Conservation (phyloP, 352 stramenopile species). For the Globisporangium cylindrosporum region DNA sequence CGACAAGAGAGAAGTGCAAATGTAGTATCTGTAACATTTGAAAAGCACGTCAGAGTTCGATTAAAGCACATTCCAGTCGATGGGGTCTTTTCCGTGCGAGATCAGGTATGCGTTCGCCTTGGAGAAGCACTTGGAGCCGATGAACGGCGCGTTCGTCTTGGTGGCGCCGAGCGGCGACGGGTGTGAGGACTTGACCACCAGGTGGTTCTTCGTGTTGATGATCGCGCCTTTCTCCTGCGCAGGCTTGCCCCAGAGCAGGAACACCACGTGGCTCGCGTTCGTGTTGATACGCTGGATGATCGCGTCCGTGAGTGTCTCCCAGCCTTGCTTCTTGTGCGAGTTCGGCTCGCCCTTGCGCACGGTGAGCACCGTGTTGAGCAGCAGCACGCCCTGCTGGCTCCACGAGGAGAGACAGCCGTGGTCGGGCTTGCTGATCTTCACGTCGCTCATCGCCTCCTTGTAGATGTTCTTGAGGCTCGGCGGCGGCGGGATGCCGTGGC, state of each 20-base stretch:
- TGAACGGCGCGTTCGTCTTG: slow-evolving; percentile 96
- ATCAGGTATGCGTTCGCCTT: slow-evolving; percentile 76
- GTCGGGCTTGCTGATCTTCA: slow-evolving; percentile 62
- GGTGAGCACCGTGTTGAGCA: slow-evolving; percentile 98
- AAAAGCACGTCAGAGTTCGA: not conserved
- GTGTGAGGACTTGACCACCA: slow-evolving; percentile 88
- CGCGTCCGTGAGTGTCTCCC: slow-evolving; percentile 97
- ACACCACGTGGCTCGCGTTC: slow-evolving; percentile 90
- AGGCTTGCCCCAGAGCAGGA: slow-evolving; percentile 98
- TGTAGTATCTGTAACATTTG: slow-evolving; percentile 1
- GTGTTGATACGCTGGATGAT: slow-evolving; percentile 87
- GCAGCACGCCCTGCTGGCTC: slow-evolving; percentile 94
- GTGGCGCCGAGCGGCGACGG: slow-evolving; percentile 94
- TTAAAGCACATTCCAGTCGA: slow-evolving; percentile 77
- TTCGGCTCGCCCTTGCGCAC: slow-evolving; percentile 91
- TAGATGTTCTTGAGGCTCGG: slow-evolving; percentile 98
- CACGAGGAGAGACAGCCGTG: slow-evolving; percentile 93
- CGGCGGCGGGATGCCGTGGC: slow-evolving; percentile 83
- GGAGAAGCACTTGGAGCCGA: slow-evolving; percentile 92
- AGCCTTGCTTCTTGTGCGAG: slow-evolving; percentile 95
- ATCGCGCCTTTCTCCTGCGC: slow-evolving; percentile 82
- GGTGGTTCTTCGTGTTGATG: slow-evolving; percentile 81
- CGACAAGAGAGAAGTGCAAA: not conserved
- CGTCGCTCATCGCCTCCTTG: slow-evolving; percentile 91
- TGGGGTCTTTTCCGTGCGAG: slow-evolving; percentile 73